Base-by-base conservation (phyloP, 768 basidiomycete species). In the Pulveroboletus ravenelii region DNA sequence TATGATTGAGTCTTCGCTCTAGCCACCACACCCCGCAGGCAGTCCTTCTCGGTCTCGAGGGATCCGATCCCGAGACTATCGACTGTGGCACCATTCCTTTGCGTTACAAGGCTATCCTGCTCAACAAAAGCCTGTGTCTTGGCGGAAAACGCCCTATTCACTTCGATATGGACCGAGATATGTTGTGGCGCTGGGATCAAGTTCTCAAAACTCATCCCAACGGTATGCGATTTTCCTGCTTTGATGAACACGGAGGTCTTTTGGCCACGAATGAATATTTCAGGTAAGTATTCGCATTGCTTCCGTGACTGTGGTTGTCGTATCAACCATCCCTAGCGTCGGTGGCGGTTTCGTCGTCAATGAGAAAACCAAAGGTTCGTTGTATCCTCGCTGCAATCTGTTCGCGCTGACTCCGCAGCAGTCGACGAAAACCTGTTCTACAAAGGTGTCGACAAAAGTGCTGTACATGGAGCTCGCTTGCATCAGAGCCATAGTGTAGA, bases 261-360 rank as follows among this genome's bases (percentile, higher is more conserved):
- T 73, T 98, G 50, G 94, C 94, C 1, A 93, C 91, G 12, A 97
- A 98, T 58, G 89, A 93, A 64, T 98, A 95, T 61, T 96, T 90
- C 64, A 91, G 82, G 78, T 77, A 57, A 37, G 53, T 43, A 18
- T 36, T 41, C 10, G 3, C 14, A 1, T 35, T 12, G 1, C 12
- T 42, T 41, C 9, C 15, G 7, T 30, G 0, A 9, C 14, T 27
- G 6, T 32, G 3, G 20, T 39, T 30, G 15, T 25, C 44, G 46
- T 25, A 3, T 41, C 34, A 3, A 45, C 32, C 14, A 23, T 18
- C 27, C 41, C 25, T 41, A 82, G 88, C 48, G 92, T 96, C 43
- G 92, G 93, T 3, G 93, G 93, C 39, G 93, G 93, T 3, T 96
- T 95, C 63, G 93, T 95, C 3, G 92, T 96, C 23, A 96, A 96